These are phyloP conservation scores for Phialophora macrospora DNA, from an alignment of 2,329 filamentous ascomycete species.

Conservation along the genomic window DNA sequence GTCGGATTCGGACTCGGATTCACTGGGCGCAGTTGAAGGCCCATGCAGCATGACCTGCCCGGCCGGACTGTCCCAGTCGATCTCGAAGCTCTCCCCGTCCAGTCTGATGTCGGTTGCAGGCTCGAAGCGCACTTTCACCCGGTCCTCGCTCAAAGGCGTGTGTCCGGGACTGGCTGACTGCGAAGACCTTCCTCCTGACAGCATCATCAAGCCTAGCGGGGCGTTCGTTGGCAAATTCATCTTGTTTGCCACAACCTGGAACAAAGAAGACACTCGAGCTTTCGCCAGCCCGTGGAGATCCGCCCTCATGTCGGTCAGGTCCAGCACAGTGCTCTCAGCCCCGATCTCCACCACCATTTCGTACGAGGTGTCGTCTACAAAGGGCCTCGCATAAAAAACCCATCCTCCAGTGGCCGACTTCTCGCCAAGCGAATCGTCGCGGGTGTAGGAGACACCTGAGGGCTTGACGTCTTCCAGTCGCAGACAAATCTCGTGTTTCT, in stretches of 20 bases:
- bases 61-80: slow-evolving; percentile 32
- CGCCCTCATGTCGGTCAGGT: slow-evolving; percentile 61
- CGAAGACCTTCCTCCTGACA: slow-evolving; percentile 63
- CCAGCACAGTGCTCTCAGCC: slow-evolving; percentile 63
- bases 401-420: slow-evolving; percentile 52
- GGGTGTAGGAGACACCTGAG: slow-evolving; percentile 72
- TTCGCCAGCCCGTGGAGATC: slow-evolving; percentile 76
- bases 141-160: slow-evolving; percentile 71
- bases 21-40: slow-evolving; percentile 21
- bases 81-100: slow-evolving; percentile 45
- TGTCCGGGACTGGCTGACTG: slow-evolving; percentile 70
- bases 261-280: slow-evolving; percentile 70
- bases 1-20: slow-evolving; percentile 35
- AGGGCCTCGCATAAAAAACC: slow-evolving; percentile 83
- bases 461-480: slow-evolving; percentile 86
- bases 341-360: slow-evolving; percentile 83
- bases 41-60: slow-evolving; percentile 33
- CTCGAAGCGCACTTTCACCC: slow-evolving; percentile 68
- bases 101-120: slow-evolving; percentile 51
- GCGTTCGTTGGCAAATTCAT: slow-evolving; percentile 67
- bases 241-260: slow-evolving; percentile 82
- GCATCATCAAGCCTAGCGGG: slow-evolving; percentile 69
- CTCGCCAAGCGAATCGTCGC: slow-evolving; percentile 48
- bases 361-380: slow-evolving; percentile 73
- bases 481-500: slow-evolving; percentile 75